Conservation (phyloP, 192 early-diverging fungal species). For the Coemansia brasiliensis region DNA sequence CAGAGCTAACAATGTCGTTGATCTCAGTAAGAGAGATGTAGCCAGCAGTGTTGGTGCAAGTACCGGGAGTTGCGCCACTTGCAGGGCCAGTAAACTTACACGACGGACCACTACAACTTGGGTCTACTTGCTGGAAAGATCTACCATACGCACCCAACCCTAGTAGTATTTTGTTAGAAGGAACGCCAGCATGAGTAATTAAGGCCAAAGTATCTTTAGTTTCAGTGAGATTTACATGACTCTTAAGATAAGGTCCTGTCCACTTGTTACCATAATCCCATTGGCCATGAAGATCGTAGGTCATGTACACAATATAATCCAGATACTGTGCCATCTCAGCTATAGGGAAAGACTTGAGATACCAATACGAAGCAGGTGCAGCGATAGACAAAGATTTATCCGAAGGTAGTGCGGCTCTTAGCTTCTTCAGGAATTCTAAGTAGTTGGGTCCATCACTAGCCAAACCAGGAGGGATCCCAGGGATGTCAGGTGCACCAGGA, state of each 20-base stretch:
- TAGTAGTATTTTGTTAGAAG: conserved; percentile 30
- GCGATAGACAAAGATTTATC: conserved; percentile 26
- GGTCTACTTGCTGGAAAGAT: conserved; percentile 26
- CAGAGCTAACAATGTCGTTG: conserved; percentile 6
- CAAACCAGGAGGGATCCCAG: conserved; percentile 14
- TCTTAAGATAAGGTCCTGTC: conserved; percentile 14
- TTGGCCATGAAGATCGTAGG: conserved; percentile 34
- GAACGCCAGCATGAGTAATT: conserved; percentile 37
- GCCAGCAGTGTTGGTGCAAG: conserved; percentile 18
- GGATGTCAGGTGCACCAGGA: conserved; percentile 22
- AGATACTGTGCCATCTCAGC: conserved; percentile 23
- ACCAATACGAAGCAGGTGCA: conserved; percentile 39
- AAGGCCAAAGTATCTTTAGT: conserved; percentile 16
- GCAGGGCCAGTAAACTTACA: conserved; percentile 20
- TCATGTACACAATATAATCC: conserved; percentile 38
- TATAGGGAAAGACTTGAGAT: conserved; percentile 28
- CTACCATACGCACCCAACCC: conserved; percentile 35
- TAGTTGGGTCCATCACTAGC: conserved; percentile 24
- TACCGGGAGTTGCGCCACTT: conserved; percentile 19
- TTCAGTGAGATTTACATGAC: conserved; percentile 25
- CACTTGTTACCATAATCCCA: conserved; percentile 32
- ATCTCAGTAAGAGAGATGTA: conserved; percentile 21
- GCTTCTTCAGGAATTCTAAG: conserved; percentile 9
- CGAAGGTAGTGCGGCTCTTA: conserved; percentile 8
- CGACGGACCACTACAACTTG: conserved; percentile 19